phyloP scores from a whole-genome alignment of 306 rosid species.

The Myrica gale region DNA sequence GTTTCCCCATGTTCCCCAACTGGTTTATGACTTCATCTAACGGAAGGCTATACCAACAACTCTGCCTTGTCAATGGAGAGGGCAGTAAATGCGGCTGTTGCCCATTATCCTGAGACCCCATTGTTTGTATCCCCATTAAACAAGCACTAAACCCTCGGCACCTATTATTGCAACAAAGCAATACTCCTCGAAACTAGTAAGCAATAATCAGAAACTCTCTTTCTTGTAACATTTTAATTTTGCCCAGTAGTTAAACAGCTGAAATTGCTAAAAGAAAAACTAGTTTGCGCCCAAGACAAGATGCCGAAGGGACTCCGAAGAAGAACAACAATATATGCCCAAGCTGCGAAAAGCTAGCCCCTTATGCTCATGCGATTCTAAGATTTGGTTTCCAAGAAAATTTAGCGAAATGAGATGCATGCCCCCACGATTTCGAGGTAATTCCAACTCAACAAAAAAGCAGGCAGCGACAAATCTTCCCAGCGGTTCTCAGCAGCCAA shows the following conservation, averaged over 20 bases:
- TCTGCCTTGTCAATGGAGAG: constrained; percentile 47
- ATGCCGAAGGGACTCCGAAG: background rate
- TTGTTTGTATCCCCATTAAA: constrained; percentile 74
- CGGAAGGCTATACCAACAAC: constrained; percentile 66
- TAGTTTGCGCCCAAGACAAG: no score
- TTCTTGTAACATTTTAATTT: background rate
- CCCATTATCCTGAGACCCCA: constrained; percentile 63
- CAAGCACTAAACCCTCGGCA: constrained; percentile 30
- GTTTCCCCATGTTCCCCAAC: constrained; percentile 56
- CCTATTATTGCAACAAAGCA: constrained; percentile 27
- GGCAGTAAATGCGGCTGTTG: constrained; percentile 62
- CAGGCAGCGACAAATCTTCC: background rate
- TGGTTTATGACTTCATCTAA: constrained; percentile 57
- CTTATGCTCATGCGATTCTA: background rate
- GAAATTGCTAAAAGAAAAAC: background rate
- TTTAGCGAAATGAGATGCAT: background rate
- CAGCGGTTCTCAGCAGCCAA: background rate
- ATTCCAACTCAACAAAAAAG: background rate
- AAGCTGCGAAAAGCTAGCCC: background rate
- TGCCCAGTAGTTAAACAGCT: background rate
- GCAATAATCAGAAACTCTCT: constrained; percentile 19
- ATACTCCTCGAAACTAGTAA: constrained; percentile 9
- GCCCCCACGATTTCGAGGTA: background rate
- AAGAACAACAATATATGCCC: background rate
- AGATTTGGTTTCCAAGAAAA: background rate